Evolutionary conservation across 2,329 filamentous ascomycete genomes (phyloP).

Genomic region (Dactylella cylindrospora): DNA sequence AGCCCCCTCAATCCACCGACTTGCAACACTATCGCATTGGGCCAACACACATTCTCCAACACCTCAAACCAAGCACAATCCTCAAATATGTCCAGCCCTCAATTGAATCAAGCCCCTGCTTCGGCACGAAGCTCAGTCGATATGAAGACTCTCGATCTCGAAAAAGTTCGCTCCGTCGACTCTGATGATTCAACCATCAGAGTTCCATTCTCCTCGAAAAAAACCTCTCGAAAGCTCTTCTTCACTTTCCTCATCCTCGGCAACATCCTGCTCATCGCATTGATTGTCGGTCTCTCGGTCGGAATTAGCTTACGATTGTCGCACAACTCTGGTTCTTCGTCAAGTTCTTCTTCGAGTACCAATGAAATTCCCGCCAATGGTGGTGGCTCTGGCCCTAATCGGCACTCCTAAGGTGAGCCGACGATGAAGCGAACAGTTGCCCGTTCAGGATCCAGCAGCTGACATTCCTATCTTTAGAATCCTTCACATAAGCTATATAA

Average conservation of each 20-base stretch:
- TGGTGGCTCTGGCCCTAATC: conserved; percentile 4
- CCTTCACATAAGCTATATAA: no score
- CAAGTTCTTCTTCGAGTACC: not conserved
- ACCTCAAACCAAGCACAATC: not conserved
- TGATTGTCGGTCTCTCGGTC: conserved; percentile 22
- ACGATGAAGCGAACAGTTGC: no score
- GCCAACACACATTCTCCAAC: conserved; percentile 6
- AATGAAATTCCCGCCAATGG: not conserved
- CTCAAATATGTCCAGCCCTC: conserved; percentile 18
- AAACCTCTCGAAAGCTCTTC: conserved; percentile 27
- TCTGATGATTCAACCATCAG: conserved; percentile 29
- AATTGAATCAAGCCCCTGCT: not conserved
- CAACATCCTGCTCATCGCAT: conserved; percentile 16
- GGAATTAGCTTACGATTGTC: conserved; percentile 11
- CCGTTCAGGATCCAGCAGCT: no score
- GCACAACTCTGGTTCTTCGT: not conserved
- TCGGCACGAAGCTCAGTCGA: conserved; percentile 12
- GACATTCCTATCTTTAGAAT: no score
- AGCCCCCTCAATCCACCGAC: no score
- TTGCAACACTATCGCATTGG: conserved; percentile 7
- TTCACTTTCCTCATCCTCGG: conserved; percentile 16
- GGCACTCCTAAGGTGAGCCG: conserved; percentile 17
- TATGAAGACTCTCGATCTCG: conserved; percentile 22
- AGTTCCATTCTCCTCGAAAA: conserved; percentile 24
- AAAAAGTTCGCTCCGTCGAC: conserved; percentile 16